Percentiles rank a stretch among this genome's conserved stretches.
phyloP scores from a whole-genome alignment of 2,329 filamentous ascomycete species.

The Aspergillus sp. region DNA sequence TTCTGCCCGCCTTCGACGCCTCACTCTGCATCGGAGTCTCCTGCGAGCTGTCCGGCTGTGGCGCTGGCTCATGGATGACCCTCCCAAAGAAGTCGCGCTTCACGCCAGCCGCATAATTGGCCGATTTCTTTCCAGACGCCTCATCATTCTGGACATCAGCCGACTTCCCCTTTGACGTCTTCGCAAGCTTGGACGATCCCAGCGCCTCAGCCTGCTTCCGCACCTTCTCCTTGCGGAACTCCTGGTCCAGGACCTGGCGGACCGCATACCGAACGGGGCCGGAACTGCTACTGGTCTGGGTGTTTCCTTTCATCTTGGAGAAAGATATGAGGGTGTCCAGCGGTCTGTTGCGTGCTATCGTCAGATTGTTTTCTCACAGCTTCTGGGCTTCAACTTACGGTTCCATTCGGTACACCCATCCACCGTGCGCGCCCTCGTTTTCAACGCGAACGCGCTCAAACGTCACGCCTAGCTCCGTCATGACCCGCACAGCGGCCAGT shows the following conservation, averaged over 20 bases:
- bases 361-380: not conserved
- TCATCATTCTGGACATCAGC: constrained; percentile 27
- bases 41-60: constrained; percentile 29
- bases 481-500: constrained; percentile 71
- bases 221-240: constrained; percentile 71
- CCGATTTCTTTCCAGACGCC: constrained; percentile 20
- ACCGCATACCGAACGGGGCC: constrained; percentile 86
- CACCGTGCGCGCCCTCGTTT: constrained; percentile 59
- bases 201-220: constrained; percentile 62
- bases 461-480: constrained; percentile 76
- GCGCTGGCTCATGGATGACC: constrained; percentile 54
- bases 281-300: constrained; percentile 52
- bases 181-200: constrained; percentile 32
- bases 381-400: constrained; percentile 52
- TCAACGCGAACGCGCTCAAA: constrained; percentile 82
- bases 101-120: constrained; percentile 39
- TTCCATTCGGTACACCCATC: constrained; percentile 91
- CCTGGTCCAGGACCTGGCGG: constrained; percentile 87
- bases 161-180: constrained; percentile 21
- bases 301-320: constrained; percentile 32
- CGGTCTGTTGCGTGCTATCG: constrained; percentile 38
- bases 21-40: constrained; percentile 27
- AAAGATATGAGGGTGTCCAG: constrained; percentile 78
- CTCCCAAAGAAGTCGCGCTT: constrained; percentile 87
- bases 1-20: constrained; percentile 45